These are phyloP conservation scores for Meyerozyma athensensis DNA, from an alignment of 1,139 yeast species.

Conservation along the genomic window DNA sequence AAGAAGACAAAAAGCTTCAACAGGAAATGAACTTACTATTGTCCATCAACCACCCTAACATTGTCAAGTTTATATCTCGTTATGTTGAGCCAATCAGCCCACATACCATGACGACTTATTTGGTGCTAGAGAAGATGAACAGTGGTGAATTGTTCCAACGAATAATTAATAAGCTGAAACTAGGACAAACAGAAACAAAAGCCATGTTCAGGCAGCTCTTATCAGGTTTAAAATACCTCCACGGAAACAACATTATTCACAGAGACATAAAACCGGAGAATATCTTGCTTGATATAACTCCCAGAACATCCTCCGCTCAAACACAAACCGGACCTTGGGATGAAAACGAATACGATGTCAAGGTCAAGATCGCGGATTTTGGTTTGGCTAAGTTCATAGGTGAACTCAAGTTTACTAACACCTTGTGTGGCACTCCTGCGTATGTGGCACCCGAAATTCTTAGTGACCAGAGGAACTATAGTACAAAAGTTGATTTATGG, in stretches of 20 bases:
- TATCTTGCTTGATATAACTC: constrained; percentile 66
- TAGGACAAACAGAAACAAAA: constrained; percentile 58
- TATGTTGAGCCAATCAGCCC: constrained; percentile 65
- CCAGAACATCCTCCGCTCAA: constrained; percentile 34
- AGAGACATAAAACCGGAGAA: constrained; percentile 89
- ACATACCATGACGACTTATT: constrained; percentile 51
- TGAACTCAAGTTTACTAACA: constrained; percentile 24
- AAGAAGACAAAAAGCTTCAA: constrained; percentile 52
- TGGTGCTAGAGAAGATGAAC: constrained; percentile 68
- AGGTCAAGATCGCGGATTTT: constrained; percentile 72
- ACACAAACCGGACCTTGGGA: constrained; percentile 75
- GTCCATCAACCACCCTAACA: constrained; percentile 66
- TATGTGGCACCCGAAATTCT: constrained; percentile 74
- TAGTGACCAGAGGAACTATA: constrained; percentile 49
- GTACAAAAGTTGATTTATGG: constrained; percentile 76
- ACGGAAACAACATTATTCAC: constrained; percentile 74
- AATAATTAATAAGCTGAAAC: constrained; percentile 56
- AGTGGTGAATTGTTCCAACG: constrained; percentile 74
- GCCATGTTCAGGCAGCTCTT: constrained; percentile 58
- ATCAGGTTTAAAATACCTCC: constrained; percentile 61
- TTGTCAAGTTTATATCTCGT: constrained; percentile 61
- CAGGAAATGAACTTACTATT: constrained; percentile 65
- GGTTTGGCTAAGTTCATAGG: constrained; percentile 29
- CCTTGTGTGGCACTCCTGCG: constrained; percentile 27
- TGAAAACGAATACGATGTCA: constrained; percentile 53